Percentiles rank a stretch among this genome's conserved stretches.
phyloP scores from a whole-genome alignment of 805 yeast species.

The Yamadazyma kitorensis region DNA sequence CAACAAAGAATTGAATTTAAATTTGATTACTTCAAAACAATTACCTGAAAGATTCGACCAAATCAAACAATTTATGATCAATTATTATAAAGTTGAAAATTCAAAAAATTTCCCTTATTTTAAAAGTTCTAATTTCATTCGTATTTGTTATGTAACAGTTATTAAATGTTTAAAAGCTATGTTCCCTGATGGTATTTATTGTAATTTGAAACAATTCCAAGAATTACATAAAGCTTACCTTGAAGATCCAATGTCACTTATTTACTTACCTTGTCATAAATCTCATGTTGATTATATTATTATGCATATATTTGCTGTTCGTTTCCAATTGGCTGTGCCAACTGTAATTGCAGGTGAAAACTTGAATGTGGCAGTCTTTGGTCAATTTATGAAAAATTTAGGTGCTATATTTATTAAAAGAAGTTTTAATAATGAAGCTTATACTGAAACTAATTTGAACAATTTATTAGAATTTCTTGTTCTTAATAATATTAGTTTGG shows the following conservation, averaged over 20 bases:
- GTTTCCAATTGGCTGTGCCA: slow-evolving; percentile 54
- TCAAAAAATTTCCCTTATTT: slow-evolving; percentile 36
- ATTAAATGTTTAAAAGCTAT: slow-evolving; percentile 30
- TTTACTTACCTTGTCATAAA: slow-evolving; percentile 59
- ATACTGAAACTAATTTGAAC: slow-evolving; percentile 46
- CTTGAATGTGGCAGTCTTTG: slow-evolving; percentile 56
- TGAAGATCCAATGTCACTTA: slow-evolving; percentile 41
- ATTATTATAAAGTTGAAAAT: slow-evolving; percentile 34
- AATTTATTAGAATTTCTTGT: slow-evolving; percentile 49
- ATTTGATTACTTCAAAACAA: slow-evolving; percentile 33
- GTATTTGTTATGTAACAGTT: slow-evolving; percentile 37
- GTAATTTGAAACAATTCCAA: slow-evolving; percentile 27
- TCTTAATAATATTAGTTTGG: slow-evolving; percentile 47
- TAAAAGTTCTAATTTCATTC: slow-evolving; percentile 22
- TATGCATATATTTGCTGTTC: slow-evolving; percentile 49
- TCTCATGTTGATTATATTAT: slow-evolving; percentile 62
- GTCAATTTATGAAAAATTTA: slow-evolving; percentile 43
- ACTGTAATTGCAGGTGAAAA: slow-evolving; percentile 66
- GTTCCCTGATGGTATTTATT: slow-evolving; percentile 45
- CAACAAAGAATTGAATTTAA: slow-evolving; percentile 36
- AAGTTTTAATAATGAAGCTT: slow-evolving; percentile 39
- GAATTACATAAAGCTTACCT: slow-evolving; percentile 28
- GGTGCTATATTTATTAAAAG: slow-evolving; percentile 63
- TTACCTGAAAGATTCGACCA: slow-evolving; percentile 29
- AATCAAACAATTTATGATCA: slow-evolving; percentile 38